Evolutionary conservation across 371 early-diverging fungal genomes (phyloP), one percentile per base, ranked within the genome.

Genomic region (Rhizopus delemar): DNA sequence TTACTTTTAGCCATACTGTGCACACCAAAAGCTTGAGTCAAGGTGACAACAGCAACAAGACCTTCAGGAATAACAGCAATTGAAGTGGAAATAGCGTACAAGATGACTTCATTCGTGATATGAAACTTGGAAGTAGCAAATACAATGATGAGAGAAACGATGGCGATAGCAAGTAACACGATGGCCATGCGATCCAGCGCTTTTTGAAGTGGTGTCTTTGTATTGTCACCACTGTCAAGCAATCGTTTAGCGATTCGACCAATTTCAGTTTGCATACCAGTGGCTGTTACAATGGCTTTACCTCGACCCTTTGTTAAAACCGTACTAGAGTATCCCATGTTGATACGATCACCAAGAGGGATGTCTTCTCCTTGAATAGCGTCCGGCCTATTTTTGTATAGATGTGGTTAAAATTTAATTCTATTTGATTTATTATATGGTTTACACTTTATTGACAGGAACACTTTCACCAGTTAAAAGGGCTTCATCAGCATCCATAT

Each of bases 31-130:
- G 96, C 94, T 89, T 96, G 94, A 5, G 96, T 93, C 49, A 97
- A 76, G 0, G 92, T 91, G 32, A 89, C 80, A 9, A 95, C 94
- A 33, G 95, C 95, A 8, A 96, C 88, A 4, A 97, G 83, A 57
- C 97, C 99, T 75, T 97, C 97, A 38, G 99, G 99, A 58, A 98
- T 93, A 15, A 94, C 91, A 33, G 95, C 89, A 60, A 98, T 94
- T 15, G 92, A 94, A 34, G 97, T 81, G 41, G 91, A 86, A 41
- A 93, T 86, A 5, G 90, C 89, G 63, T 91, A 90, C 12, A 91
- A 68, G 5, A 86, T 80, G 12, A 86, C 84, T 29, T 86, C 85
- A 45, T 81, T 75, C 54, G 82, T 84, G 41, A 85, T 87, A 56
- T 82, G 74, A 75, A 90, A 90, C 41, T 68, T 70, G 41, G 73